phyloP scores from a whole-genome alignment of 805 yeast genomes.

The Sugiyamaella smithiae region DNA sequence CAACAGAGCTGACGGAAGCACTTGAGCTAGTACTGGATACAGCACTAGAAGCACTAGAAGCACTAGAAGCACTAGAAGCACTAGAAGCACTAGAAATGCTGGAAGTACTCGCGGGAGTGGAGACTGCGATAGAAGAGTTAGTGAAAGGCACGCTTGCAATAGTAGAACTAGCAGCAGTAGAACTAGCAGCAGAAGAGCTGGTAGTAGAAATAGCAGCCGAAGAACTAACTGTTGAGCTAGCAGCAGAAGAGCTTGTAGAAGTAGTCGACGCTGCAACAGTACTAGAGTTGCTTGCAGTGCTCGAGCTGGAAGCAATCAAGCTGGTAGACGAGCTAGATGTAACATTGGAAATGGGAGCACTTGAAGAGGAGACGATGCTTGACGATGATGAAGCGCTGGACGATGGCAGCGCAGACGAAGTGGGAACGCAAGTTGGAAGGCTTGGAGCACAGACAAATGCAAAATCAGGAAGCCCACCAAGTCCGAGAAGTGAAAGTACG shows the following conservation, averaged over 20 bases:
- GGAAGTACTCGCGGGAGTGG: neutral
- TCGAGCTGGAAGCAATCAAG: neutral
- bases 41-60: neutral
- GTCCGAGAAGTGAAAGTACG: neutral
- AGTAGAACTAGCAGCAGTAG: constrained; percentile 1
- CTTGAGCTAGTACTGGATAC: neutral
- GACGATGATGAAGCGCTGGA: neutral
- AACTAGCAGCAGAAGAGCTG: neutral
- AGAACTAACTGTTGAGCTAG: constrained; percentile 2
- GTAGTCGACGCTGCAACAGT: neutral
- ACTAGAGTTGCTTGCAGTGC: neutral
- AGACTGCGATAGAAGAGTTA: neutral
- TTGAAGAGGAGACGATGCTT: neutral
- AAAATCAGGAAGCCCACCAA: neutral
- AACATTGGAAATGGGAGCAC: constrained; percentile 6
- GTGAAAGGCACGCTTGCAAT: no score
- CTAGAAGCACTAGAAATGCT: neutral
- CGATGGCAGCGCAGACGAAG: neutral
- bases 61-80: neutral
- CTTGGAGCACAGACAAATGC: neutral
- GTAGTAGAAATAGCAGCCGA: constrained; percentile 1
- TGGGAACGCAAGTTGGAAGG: neutral
- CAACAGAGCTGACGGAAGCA: neutral
- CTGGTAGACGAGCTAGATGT: neutral
- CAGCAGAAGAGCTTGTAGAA: constrained; percentile 6